Evolutionary conservation across 768 basidiomycete genomes (phyloP).

Genomic region (Neoboletus subvelutipes): DNA sequence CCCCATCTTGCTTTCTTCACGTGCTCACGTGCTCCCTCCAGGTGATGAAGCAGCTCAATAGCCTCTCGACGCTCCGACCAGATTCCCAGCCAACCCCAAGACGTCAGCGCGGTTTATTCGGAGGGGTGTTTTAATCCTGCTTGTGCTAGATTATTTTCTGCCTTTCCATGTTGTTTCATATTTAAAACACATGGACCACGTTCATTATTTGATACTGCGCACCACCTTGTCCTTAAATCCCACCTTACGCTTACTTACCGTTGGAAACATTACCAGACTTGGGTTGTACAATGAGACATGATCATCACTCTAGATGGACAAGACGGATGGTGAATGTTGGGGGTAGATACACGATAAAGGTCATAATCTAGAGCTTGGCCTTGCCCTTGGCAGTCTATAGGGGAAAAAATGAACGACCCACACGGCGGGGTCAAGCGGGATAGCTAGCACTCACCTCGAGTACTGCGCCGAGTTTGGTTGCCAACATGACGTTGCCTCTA

Average conservation of each 20-base stretch:
- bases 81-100: slow-evolving; percentile 75
- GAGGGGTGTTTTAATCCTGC: slow-evolving; percentile 63
- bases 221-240: neutral
- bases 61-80: slow-evolving; percentile 82
- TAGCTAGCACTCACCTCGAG: slow-evolving; percentile 58
- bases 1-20: neutral
- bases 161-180: neutral
- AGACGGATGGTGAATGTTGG: neutral
- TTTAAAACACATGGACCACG: slow-evolving; percentile 5
- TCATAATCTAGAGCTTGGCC: slow-evolving; percentile 40
- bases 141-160: neutral
- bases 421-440: neutral
- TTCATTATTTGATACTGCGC: slow-evolving; percentile 6
- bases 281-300: slow-evolving; percentile 17
- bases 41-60: slow-evolving; percentile 96
- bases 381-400: slow-evolving; percentile 36
- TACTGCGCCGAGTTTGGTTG: slow-evolving; percentile 83
- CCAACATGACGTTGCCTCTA: slow-evolving; percentile 90
- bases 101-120: slow-evolving; percentile 77
- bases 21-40: slow-evolving; percentile 29
- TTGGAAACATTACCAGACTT: slow-evolving; percentile 1
- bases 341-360: neutral
- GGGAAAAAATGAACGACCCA: too few species aligned
- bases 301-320: slow-evolving; percentile 19
- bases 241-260: neutral